phyloP scores from a whole-genome alignment of 2,329 filamentous ascomycete genomes.

The Fusarium algeriense region DNA sequence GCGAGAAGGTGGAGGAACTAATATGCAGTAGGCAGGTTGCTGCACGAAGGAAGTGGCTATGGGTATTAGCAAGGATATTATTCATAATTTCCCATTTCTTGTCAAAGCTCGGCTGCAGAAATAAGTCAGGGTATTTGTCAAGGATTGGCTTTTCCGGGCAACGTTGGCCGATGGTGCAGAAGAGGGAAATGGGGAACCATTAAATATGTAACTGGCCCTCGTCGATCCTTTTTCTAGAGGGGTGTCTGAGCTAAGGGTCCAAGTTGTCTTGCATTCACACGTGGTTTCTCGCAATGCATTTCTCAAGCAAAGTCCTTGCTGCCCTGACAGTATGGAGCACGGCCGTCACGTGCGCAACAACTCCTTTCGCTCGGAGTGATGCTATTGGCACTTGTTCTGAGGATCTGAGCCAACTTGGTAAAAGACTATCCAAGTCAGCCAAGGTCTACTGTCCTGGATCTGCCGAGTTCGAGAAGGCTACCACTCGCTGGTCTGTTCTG shows the following conservation, averaged over 20 bases:
- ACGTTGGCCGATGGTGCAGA: not conserved
- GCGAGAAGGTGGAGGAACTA: constrained; percentile 6
- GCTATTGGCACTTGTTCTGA: constrained; percentile 31
- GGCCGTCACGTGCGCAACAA: constrained; percentile 35
- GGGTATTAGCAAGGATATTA: not conserved
- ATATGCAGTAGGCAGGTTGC: not conserved
- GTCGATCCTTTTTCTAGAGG: constrained; percentile 2
- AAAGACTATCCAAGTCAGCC: constrained; percentile 54
- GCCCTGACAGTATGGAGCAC: constrained; percentile 47
- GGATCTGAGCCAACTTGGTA: constrained; percentile 42
- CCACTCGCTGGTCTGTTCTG: constrained; percentile 61
- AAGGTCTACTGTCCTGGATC: constrained; percentile 59
- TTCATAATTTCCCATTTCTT: not conserved
- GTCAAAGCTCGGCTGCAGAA: not conserved
- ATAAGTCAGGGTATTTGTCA: not conserved
- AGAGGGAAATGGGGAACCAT: constrained; percentile 1
- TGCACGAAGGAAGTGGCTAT: constrained; percentile 5
- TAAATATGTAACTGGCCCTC: constrained; percentile 33
- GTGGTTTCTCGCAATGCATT: constrained; percentile 20
- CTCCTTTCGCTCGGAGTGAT: constrained; percentile 29
- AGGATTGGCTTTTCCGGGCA: not conserved
- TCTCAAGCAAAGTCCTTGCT: constrained; percentile 43
- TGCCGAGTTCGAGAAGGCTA: constrained; percentile 53
- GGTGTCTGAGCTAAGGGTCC: not conserved
- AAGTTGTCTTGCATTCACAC: not conserved